These are phyloP conservation scores for Penicillium nucicola DNA, from an alignment of 495 filamentous ascomycete genomes.

Conservation along the genomic window DNA sequence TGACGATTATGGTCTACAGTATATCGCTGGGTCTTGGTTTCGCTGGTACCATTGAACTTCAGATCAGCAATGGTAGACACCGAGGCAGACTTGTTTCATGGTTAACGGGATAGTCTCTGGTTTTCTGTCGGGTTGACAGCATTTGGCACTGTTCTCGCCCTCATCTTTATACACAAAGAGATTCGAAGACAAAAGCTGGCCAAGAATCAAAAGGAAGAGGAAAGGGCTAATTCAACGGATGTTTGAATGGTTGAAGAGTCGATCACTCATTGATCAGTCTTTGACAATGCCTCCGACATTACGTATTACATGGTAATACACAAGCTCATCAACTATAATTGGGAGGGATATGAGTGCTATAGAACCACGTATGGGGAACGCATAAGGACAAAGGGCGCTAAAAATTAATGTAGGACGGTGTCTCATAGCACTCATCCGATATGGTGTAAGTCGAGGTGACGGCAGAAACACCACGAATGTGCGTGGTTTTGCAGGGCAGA, in stretches of 20 bases:
- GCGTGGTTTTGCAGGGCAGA: too few relatives aligned
- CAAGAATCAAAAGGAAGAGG: background rate
- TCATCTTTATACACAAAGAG: constrained; percentile 5
- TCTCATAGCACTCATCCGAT: too few relatives aligned
- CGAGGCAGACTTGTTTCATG: constrained; percentile 25
- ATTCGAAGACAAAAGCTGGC: constrained; percentile 2
- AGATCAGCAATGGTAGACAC: constrained; percentile 30
- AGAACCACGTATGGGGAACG: too few relatives aligned
- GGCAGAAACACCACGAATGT: too few relatives aligned
- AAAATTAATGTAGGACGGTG: too few relatives aligned
- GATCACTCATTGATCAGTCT: background rate
- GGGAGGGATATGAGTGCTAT: too few relatives aligned
- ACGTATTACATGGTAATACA: too few relatives aligned
- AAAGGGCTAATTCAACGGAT: background rate
- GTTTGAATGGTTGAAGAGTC: background rate
- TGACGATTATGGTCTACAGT: constrained; percentile 43
- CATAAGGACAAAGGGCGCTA: too few relatives aligned
- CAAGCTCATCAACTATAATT: too few relatives aligned
- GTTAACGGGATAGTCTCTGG: constrained; percentile 30
- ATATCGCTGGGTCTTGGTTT: constrained; percentile 47
- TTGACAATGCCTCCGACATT: too few relatives aligned
- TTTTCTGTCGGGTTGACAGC: constrained; percentile 7
- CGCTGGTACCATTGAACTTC: constrained; percentile 41
- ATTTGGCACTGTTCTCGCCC: constrained; percentile 4
- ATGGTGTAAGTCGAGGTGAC: too few relatives aligned